phyloP scores from a whole-genome alignment of 176 grass and related monocot species.

The Dactylis glomerata region DNA sequence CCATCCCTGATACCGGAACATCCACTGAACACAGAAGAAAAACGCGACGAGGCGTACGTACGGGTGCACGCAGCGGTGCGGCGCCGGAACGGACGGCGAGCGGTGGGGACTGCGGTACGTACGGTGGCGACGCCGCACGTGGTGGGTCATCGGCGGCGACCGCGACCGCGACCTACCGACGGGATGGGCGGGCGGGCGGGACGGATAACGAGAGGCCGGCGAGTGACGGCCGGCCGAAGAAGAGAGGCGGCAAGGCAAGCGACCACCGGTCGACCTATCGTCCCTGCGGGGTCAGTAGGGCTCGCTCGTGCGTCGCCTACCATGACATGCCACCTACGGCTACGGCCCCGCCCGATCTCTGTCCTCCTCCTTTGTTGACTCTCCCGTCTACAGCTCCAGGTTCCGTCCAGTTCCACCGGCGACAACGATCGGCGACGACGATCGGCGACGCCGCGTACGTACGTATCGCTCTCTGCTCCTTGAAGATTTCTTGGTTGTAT shows the following conservation, averaged over 20 bases:
- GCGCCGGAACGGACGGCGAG: too few relatives aligned
- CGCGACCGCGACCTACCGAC: neutral
- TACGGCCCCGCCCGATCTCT: neutral
- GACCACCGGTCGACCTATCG: neutral
- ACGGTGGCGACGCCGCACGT: neutral
- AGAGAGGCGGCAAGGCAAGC: too few relatives aligned
- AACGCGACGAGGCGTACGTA: too few relatives aligned
- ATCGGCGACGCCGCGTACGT: too few relatives aligned
- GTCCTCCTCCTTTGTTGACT: neutral
- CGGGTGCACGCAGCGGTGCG: too few relatives aligned
- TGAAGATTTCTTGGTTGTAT: neutral
- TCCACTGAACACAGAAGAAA: too few relatives aligned
- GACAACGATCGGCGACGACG: too few relatives aligned
- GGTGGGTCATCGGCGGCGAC: neutral
- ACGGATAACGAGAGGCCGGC: too few relatives aligned
- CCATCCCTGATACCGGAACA: too few relatives aligned
- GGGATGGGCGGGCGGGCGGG: neutral
- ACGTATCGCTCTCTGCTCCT: neutral
- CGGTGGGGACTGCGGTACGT: too few relatives aligned
- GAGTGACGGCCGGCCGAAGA: neutral
- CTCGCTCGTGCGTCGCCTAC: conserved; percentile 1
- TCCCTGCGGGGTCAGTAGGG: too few relatives aligned
- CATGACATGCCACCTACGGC: conserved; percentile 32
- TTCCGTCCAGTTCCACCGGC: neutral
- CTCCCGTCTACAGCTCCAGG: neutral